Conservation (phyloP, 108 stramenopile genomes). For the Nannochloropsis granulata region DNA sequence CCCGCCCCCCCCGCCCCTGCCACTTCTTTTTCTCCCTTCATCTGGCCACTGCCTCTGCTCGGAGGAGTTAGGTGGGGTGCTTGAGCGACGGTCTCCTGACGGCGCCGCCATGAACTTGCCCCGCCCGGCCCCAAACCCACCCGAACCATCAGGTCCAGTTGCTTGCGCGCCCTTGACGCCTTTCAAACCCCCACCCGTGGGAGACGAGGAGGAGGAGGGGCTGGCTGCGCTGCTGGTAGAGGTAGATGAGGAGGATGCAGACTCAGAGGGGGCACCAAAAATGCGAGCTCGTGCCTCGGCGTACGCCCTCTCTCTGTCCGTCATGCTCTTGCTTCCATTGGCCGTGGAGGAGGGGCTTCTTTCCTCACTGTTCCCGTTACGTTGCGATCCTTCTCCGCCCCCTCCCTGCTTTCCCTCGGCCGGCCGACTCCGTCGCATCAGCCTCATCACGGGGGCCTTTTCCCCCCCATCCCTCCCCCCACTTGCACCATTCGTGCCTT, state of each 20-base stretch:
- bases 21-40: too few relatives aligned
- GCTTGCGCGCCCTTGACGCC: neutral
- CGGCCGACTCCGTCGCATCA: neutral
- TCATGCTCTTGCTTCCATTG: slow-evolving; percentile 34
- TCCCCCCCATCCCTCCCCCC: slow-evolving; percentile 25
- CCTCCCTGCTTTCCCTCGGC: neutral
- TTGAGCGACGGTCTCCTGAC: neutral
- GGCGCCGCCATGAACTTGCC: neutral
- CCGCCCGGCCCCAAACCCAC: slow-evolving; percentile 1
- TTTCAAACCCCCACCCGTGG: neutral
- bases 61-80: too few relatives aligned
- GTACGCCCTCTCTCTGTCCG: slow-evolving; percentile 72
- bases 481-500: slow-evolving; percentile 3
- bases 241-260: slow-evolving; percentile 6
- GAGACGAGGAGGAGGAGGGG: neutral
- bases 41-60: too few relatives aligned
- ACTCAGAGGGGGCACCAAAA: slow-evolving; percentile 36
- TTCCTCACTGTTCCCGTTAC: neutral
- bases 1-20: neutral
- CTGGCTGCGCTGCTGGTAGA: neutral
- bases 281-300: slow-evolving; percentile 76
- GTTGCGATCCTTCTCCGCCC: neutral
- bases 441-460: slow-evolving; percentile 1
- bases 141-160: neutral
- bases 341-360: neutral